Conservation (phyloP, 2,329 filamentous ascomycete genomes). For the Neobulgaria alba region DNA sequence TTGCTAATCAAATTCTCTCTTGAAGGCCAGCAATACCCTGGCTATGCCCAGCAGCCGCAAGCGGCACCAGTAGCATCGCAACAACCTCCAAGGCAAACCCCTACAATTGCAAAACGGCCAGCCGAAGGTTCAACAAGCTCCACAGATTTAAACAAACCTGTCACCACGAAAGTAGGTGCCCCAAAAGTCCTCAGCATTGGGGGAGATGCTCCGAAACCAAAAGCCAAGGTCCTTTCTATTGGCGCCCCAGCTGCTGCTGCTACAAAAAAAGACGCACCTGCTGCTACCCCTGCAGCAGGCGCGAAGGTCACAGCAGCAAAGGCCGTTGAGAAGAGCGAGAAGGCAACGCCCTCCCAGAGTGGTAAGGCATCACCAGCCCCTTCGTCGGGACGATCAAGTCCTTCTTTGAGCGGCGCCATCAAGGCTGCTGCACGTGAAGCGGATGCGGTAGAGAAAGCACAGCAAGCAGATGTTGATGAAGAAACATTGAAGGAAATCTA, state of each 20-base stretch:
- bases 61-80: constrained; percentile 31
- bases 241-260: constrained; percentile 39
- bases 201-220: constrained; percentile 46
- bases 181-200: constrained; percentile 58
- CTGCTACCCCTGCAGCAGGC: constrained; percentile 40
- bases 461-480: constrained; percentile 67
- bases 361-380: constrained; percentile 75
- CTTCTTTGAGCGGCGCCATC: constrained; percentile 50
- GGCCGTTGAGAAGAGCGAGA: constrained; percentile 88
- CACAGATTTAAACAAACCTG: constrained; percentile 40
- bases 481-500: constrained; percentile 89
- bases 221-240: constrained; percentile 68
- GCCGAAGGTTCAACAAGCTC: constrained; percentile 39
- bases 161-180: constrained; percentile 45
- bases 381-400: constrained; percentile 77
- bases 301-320: constrained; percentile 81
- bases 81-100: constrained; percentile 38
- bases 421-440: constrained; percentile 53
- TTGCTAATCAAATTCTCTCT: constrained; percentile 8
- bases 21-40: constrained; percentile 42
- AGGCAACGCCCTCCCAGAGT: constrained; percentile 49
- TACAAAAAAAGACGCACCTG: constrained; percentile 38
- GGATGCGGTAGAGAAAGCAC: constrained; percentile 71
- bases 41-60: constrained; percentile 44
- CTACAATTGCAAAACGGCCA: constrained; percentile 57